Evolutionary conservation across 2,329 filamentous ascomycete species (phyloP).

Genomic region (Penicillium sp.): DNA sequence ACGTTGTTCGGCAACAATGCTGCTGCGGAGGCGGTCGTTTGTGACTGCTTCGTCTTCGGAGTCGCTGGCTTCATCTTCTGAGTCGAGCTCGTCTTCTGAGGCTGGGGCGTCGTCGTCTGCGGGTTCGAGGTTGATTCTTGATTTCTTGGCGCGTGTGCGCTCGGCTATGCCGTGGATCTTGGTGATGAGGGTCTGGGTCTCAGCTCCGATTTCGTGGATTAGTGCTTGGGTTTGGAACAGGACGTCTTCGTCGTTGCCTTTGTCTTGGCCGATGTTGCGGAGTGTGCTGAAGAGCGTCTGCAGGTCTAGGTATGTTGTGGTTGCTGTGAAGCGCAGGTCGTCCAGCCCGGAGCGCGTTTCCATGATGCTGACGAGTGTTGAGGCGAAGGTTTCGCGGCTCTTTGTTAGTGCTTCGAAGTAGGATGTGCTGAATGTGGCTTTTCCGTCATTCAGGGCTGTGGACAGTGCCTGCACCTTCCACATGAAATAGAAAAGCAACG

Average conservation of each 20-base stretch:
- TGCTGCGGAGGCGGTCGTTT: conserved; percentile 53
- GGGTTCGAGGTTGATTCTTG: conserved; percentile 37
- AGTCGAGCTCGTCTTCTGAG: conserved; percentile 51
- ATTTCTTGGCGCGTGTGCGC: conserved; percentile 64
- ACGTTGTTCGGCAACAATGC: conserved; percentile 70
- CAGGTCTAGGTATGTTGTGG: conserved; percentile 70
- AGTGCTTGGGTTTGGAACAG: conserved; percentile 52
- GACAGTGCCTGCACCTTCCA: conserved; percentile 68
- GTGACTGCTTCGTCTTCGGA: conserved; percentile 30
- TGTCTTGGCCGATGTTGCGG: conserved; percentile 42
- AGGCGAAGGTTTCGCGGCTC: conserved; percentile 46
- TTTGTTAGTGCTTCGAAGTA: conserved; percentile 62
- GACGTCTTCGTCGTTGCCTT: conserved; percentile 37
- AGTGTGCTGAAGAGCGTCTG: conserved; percentile 71
- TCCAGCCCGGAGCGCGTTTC: conserved; percentile 53
- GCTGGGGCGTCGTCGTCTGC: conserved; percentile 65
- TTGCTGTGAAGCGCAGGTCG: conserved; percentile 65
- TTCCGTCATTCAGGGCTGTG: conserved; percentile 45
- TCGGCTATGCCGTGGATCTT: conserved; percentile 71
- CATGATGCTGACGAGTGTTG: conserved; percentile 44
- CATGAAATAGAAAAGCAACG: conserved; percentile 82
- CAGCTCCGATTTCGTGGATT: conserved; percentile 59
- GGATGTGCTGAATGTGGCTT: conserved; percentile 52
- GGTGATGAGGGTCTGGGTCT: conserved; percentile 58
- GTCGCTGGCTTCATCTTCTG: conserved; percentile 29